Evolutionary conservation across 306 rosid species (phyloP), one percentile per base, ranked within the genome.

Genomic region (Rosa persica): DNA sequence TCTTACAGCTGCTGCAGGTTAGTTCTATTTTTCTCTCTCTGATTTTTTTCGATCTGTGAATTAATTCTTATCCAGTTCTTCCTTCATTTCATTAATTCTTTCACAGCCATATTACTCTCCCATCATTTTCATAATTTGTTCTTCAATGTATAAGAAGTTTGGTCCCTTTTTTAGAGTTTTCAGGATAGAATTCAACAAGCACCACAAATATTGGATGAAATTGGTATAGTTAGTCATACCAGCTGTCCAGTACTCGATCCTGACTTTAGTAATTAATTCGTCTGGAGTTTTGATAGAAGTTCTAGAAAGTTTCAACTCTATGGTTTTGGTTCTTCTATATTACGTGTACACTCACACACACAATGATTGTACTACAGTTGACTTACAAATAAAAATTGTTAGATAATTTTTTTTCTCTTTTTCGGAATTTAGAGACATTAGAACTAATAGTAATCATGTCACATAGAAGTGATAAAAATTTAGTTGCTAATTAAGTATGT

Each of bases 1-100:
- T 67, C 61, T n/a, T 25, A 81, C 87, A 34, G 84, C 84, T 12
- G 62, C 76, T 8, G 79, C 79, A 55, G 84, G 84, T 71, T 70
- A 5, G 60, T 54, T 54, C 40, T 39, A 12, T 58, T 43, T 66
- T 22, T 66, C 7, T 10, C 10, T 30, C 11, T 12, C 12, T n/a
- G 16, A n/a, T 40, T 34, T 40, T 12, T 10, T 40, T 70, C 3
- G 43, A 62, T 19, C 19, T 13, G 30, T 57, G 3, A 4, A 57
- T 62, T 27, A 4, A 57, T 62, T 27, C n/a, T 27, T 62, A 5
- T 30, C 36, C 7, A 30, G 38, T 16, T 34, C 44, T 36, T 16
- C n/a, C 22, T 34, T 36, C 44, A 15, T 65, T 36, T 34, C 38
- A 64, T 36, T 36, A 3, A 34, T 6, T 65, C 12, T 36, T 36